A percentile compares a stretch with the other conserved stretches of the same genome.
Conservation (phyloP, 495 filamentous ascomycete genomes). For the Aspergillus heteromorphus region DNA sequence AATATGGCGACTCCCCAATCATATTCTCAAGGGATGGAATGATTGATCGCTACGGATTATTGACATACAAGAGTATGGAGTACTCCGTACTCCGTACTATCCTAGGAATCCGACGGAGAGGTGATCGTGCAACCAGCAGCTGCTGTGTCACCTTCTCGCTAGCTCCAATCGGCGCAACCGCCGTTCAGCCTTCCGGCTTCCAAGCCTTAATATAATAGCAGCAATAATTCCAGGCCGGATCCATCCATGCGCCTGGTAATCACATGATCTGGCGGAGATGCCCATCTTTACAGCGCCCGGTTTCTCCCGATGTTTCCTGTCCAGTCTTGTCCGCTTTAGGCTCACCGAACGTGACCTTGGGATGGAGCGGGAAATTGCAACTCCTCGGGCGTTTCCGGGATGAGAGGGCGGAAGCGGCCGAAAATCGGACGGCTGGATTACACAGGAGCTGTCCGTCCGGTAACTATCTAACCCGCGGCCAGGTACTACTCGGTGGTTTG, state of each 20-base stretch:
- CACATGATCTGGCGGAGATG: constrained; percentile 29
- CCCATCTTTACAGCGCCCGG: constrained; percentile 19
- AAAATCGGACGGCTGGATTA: constrained; percentile 13
- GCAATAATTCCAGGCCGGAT: no score
- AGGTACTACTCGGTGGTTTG: not conserved
- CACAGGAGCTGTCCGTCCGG: not conserved
- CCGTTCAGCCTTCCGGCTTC: no score
- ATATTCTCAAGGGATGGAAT: not conserved
- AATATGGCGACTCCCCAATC: not conserved
- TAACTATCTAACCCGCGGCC: not conserved
- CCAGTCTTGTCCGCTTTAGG: constrained; percentile 32
- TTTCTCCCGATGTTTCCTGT: constrained; percentile 18
- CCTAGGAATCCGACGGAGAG: no score
- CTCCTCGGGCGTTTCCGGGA: constrained; percentile 21
- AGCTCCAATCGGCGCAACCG: not conserved
- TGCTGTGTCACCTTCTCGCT: not conserved
- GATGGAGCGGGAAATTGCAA: constrained; percentile 15
- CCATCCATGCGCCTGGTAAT: no score
- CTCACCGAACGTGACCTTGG: constrained; percentile 28
- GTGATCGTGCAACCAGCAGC: not conserved
- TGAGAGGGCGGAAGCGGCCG: constrained; percentile 11
- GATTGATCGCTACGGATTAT: not conserved
- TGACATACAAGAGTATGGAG: no score
- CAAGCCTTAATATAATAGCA: no score
- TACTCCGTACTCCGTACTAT: no score